phyloP scores from a whole-genome alignment of 148 eudicot genomes.

The Vaccinium macrocarpon region DNA sequence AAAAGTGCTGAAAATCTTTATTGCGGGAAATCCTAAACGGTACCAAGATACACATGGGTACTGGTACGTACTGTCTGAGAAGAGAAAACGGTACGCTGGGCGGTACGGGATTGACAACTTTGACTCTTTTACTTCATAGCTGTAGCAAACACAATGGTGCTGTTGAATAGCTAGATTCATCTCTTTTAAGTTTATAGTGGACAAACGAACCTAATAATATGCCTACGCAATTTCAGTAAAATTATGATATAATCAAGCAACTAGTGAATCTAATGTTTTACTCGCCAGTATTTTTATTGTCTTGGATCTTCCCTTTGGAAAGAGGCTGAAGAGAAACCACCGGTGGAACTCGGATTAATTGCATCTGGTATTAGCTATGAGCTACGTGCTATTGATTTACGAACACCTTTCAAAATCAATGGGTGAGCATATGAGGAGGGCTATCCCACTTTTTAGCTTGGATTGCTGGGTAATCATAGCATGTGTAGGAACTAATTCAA shows the following conservation, averaged over 20 bases:
- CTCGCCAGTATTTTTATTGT: background rate
- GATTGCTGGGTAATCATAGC: constrained; percentile 2
- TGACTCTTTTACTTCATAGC: background rate
- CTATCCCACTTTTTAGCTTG: background rate
- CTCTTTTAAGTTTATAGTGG: background rate
- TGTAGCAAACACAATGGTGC: background rate
- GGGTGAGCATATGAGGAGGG: background rate
- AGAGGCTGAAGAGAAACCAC: background rate
- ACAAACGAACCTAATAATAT: background rate
- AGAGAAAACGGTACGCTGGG: too few species aligned
- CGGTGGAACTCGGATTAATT: background rate
- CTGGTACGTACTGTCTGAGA: too few species aligned
- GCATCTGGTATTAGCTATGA: background rate
- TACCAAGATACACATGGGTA: too few species aligned
- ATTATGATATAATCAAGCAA: background rate
- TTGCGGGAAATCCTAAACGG: too few species aligned
- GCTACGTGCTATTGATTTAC: background rate
- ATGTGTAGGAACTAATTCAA: background rate
- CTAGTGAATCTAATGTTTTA: background rate
- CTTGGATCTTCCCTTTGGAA: background rate
- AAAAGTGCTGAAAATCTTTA: too few species aligned
- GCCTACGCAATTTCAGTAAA: background rate
- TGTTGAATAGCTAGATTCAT: background rate
- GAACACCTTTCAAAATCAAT: background rate
- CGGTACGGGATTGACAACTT: too few species aligned